A percentile compares a stretch with the other conserved stretches of the same genome.
Evolutionary conservation across 2,329 filamentous ascomycete species (phyloP).

Genomic region (Mariannaea elegans): DNA sequence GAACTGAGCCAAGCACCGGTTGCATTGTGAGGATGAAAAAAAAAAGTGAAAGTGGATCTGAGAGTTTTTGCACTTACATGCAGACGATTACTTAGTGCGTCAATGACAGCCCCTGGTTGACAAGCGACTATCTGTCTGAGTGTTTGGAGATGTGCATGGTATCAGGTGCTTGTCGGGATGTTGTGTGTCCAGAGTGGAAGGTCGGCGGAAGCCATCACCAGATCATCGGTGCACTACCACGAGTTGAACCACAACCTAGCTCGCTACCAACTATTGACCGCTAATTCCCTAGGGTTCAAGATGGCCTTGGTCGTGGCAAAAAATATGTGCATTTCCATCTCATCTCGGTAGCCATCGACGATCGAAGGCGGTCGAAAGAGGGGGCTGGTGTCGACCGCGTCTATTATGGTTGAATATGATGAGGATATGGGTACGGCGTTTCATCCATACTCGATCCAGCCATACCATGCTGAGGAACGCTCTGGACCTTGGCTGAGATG

Average conservation of each 20-base stretch:
- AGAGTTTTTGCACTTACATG: constrained; percentile 9
- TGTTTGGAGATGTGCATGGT: constrained; percentile 2
- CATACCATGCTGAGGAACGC: constrained; percentile 2
- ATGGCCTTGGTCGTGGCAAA: constrained; percentile 7
- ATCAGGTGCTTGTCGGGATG: constrained; percentile 24
- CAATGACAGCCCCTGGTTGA: constrained; percentile 15
- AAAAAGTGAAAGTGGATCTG: constrained; percentile 5
- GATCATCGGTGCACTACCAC: constrained; percentile 21
- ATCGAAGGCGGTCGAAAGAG: constrained; percentile 16
- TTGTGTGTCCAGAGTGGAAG: constrained; percentile 21
- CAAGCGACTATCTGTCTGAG: constrained; percentile 7
- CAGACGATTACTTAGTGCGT: constrained; percentile 2
- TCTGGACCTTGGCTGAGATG: neutral
- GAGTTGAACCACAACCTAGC: constrained; percentile 4
- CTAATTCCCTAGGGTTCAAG: neutral
- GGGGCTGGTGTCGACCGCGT: neutral
- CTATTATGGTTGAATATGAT: constrained; percentile 1
- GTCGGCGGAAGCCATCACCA: constrained; percentile 32
- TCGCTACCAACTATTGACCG: constrained; percentile 13
- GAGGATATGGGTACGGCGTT: neutral
- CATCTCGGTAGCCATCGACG: constrained; percentile 19
- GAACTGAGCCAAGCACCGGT: neutral
- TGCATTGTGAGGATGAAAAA: neutral
- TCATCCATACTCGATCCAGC: constrained; percentile 3
- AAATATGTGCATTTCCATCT: constrained; percentile 20